phyloP scores from a whole-genome alignment of 2,329 filamentous ascomycete species.

The Verticillium zaregamsianum region DNA sequence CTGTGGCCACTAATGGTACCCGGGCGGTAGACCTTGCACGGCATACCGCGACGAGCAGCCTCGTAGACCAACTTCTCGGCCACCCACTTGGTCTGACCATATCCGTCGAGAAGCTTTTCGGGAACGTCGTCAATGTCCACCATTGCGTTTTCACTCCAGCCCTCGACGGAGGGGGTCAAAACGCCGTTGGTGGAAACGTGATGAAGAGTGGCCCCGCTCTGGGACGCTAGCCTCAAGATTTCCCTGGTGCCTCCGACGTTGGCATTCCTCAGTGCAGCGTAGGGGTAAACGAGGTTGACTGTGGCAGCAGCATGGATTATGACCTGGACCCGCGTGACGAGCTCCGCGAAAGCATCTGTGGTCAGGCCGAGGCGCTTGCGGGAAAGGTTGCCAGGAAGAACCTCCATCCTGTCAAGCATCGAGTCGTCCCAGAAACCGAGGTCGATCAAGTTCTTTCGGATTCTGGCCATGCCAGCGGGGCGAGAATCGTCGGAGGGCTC shows the following conservation, averaged over 20 bases:
- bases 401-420: conserved; percentile 73
- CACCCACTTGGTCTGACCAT: conserved; percentile 79
- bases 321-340: conserved; percentile 63
- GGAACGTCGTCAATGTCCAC: conserved; percentile 65
- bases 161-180: conserved; percentile 62
- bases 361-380: conserved; percentile 65
- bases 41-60: conserved; percentile 63
- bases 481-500: conserved; percentile 62
- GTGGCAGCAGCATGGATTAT: conserved; percentile 75
- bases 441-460: conserved; percentile 74
- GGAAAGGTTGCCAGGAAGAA: conserved; percentile 69
- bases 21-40: conserved; percentile 66
- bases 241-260: conserved; percentile 79
- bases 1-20: conserved; percentile 80
- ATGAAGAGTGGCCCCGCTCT: conserved; percentile 67
- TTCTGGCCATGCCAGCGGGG: conserved; percentile 64
- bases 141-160: conserved; percentile 68
- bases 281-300: conserved; percentile 78
- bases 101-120: conserved; percentile 65
- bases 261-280: conserved; percentile 67
- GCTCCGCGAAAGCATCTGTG: conserved; percentile 58
- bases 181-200: conserved; percentile 81
- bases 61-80: conserved; percentile 71
- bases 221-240: conserved; percentile 65
- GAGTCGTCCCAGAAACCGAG: conserved; percentile 73